Base-by-base conservation (phyloP, 2,329 filamentous ascomycete species). In the Colletotrichum tamarilloi region DNA sequence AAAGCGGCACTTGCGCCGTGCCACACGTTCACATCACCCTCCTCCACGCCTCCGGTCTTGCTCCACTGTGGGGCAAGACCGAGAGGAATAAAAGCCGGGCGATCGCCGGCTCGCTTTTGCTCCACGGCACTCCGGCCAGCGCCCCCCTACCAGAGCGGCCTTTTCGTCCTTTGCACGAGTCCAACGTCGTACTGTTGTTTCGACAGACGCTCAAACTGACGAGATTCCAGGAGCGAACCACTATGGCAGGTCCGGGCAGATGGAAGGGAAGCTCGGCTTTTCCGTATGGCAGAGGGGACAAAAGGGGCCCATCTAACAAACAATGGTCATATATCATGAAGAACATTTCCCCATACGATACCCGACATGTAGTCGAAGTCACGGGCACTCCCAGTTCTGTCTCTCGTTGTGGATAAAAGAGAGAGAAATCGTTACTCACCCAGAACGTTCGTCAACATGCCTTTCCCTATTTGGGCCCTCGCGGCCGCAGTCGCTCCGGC, bases 61-160 rank as follows among this genome's bases (percentile, higher is more conserved):
- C 55, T 58, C 58, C 58, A 24, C 42, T 26, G 62, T 71, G 68
- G 68, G 68, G 56, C 62, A 67, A 28, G 12, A 56, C 68, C 68
- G 68, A 71, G 63, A 22, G 32, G 35, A 49, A 67, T 56, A 49
- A 53, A 70, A 59, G 16, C 52, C 30, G 62, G 55, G 5, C 38
- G 24, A 59, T 66, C 16, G 42, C 62, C 55, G 53, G 6, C 62
- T 66, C 67, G 67, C 67, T 59, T 56, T 59, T 38, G 67, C 38
- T 42, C 67, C 62, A 62, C 62, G 56, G 5, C 19, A 30, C 24
- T 55, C 19, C 19, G 14, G 16, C 14, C 22, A 12, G 35, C 26
- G 26, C 67, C 16, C 38, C 28, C 35, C 19, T 14, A 9, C 5
- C 35, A 28, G 4, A 46, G 38, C 35, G 12, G 38, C 38, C 38